Base-by-base conservation (phyloP, 2,329 filamentous ascomycete genomes). In the Aureobasidium lini region DNA sequence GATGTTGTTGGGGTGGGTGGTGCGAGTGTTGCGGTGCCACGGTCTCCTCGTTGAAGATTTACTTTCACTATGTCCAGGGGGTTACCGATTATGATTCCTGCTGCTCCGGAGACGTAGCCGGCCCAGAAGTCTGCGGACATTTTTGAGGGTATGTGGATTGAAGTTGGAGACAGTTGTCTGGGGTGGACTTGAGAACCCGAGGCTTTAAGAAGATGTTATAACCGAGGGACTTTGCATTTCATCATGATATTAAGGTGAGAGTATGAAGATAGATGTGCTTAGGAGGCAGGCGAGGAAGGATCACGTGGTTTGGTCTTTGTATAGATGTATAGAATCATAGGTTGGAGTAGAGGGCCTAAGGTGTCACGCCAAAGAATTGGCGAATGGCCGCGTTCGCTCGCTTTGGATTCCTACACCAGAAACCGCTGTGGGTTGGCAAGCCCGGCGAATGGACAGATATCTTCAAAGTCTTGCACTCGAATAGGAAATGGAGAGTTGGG, bases 111-210 rank as follows among this genome's bases (percentile, higher is more conserved):
- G 62, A 94, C 76, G 73, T 96, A 96, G 68, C 92, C 91, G 60
- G 92, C 89, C 89, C 89, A 95, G 73, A 96, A 96, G 71, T 96
- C 92, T 66, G 90, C 84, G 53, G 89, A 89, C 89, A 94, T 93
- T 46, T 32, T 37, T 37, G 31, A 36, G 23, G 23, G 29, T 53
- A 37, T 10, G 23, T 13, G 18, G 16, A 40, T 54, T 31, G 36
- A 31, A 59, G 39, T 11, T 23, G 57, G 15, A 49, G 42, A 43
- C n/a, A 28, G 4, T 18, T 29, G 54, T 42, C 34, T 58, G 56
- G 34, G 29, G 44, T 49, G 56, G 34, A 40, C 23, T 49, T 3
- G 34, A 56, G 16, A 46, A 23, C n/a, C 40, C 52, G 52, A 46
- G 52, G 31, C 52, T 56, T 56, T 16, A 49, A 23, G 11, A 3